A percentile compares a stretch with the other conserved stretches of the same genome.
Conservation (phyloP, 768 basidiomycete genomes). For the Myochromella boudieri region DNA sequence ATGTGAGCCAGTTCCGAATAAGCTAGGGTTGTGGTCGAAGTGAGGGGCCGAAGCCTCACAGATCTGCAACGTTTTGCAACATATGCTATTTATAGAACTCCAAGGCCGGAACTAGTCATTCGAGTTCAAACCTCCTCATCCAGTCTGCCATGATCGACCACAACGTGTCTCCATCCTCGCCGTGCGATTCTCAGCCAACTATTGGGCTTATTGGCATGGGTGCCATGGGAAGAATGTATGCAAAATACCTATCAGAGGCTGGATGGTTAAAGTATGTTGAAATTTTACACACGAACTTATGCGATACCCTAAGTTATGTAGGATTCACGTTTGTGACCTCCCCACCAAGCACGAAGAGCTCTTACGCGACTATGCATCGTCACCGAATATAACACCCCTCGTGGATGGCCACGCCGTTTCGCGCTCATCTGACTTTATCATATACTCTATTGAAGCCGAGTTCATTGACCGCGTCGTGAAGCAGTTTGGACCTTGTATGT, state of each 20-base stretch:
- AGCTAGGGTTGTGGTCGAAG: no score
- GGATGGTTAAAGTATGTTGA: conserved; percentile 80
- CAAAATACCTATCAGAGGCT: conserved; percentile 66
- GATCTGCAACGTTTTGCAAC: no score
- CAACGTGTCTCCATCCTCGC: conserved; percentile 31
- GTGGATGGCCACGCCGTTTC: conserved; percentile 87
- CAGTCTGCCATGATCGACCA: conserved; percentile 20
- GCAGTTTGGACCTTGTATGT: conserved; percentile 89
- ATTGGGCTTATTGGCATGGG: conserved; percentile 98
- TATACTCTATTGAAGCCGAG: conserved; percentile 95
- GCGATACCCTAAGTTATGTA: not conserved
- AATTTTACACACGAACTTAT: conserved; percentile 1
- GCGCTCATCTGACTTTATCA: conserved; percentile 85
- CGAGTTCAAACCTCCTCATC: no score
- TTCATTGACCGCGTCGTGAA: conserved; percentile 80
- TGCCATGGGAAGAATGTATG: conserved; percentile 96
- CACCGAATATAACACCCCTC: conserved; percentile 65
- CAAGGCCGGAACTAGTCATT: no score
- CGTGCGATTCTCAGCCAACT: conserved; percentile 54
- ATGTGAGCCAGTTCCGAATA: no score
- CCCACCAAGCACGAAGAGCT: conserved; percentile 72
- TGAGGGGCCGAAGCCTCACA: no score
- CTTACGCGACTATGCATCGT: conserved; percentile 48
- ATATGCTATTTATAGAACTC: no score
- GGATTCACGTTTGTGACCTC: conserved; percentile 23